Evolutionary conservation across 2,329 filamentous ascomycete genomes (phyloP).

Genomic region (Bertia moriformis): DNA sequence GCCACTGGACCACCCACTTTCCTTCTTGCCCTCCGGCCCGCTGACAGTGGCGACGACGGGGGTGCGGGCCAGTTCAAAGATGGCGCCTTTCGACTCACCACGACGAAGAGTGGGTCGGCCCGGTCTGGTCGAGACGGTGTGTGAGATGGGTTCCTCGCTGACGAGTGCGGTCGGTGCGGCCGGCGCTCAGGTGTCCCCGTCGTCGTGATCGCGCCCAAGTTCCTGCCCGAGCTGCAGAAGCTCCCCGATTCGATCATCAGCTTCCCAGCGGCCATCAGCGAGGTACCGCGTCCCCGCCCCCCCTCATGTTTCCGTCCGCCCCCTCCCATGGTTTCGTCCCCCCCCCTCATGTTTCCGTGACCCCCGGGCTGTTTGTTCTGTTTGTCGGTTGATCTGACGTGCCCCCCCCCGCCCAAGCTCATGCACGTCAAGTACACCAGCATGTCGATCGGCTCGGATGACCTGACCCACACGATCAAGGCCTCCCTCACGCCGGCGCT

Average conservation of each 20-base stretch:
- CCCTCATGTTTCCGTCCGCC: no score
- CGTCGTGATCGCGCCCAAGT: slow-evolving; percentile 9
- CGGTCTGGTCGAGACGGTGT: slow-evolving; percentile 5
- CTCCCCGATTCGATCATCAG: slow-evolving; percentile 13
- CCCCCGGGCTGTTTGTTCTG: no score
- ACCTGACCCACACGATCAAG: slow-evolving; percentile 11
- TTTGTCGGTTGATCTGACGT: no score
- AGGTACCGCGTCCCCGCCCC: no score
- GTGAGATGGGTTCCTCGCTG: slow-evolving; percentile 7
- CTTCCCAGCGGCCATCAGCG: slow-evolving; percentile 8
- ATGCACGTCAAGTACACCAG: no score
- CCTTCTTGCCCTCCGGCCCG: no score
- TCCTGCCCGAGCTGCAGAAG: slow-evolving; percentile 12
- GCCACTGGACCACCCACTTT: no score
- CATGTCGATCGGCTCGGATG: slow-evolving; percentile 3
- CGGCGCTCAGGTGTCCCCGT: slow-evolving; percentile 10
- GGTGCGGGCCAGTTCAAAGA: slow-evolving; percentile 4
- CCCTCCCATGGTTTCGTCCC: no score
- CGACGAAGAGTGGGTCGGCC: slow-evolving; percentile 2
- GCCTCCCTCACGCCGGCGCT: slow-evolving; percentile 15
- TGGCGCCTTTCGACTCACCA: slow-evolving; percentile 4
- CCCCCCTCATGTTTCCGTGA: no score
- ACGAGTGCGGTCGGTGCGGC: slow-evolving; percentile 9
- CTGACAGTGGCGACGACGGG: no score
- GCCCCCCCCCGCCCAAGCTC: no score